Evolutionary conservation across 345 rosid genomes (phyloP), one percentile per base, ranked within the genome.

Genomic region (Aegle marmelos): DNA sequence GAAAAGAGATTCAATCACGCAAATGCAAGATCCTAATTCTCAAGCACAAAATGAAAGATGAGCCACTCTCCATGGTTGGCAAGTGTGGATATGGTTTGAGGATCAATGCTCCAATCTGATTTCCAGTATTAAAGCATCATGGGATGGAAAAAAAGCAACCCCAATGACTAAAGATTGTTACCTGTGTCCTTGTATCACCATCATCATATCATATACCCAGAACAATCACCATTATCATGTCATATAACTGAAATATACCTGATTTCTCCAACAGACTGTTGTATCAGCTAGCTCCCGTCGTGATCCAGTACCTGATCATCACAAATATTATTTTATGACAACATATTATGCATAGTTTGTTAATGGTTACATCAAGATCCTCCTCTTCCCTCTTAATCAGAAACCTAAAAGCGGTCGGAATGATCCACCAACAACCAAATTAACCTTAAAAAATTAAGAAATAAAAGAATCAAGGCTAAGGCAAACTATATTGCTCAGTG

Each of bases 401-500:
- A 14, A 13, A 30, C 24, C 5, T 9, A n/a, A 24, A 36, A 10
- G 19, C 24, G 37, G 41, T 60, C 41, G 36, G 22, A 6, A 74
- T 27, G 16, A 21, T 9, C 13, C 5, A 62, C 62, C 19, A 45
- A 36, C 78, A 31, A 64, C 14, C 9, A 33, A 61, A n/a, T n/a
- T 36, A 39, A 41, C 57, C 61, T 4, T 10, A 19, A 50, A 22
- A 22, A 62, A 70, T 27, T 31, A 19, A 36, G 11, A n/a, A 37
- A 7, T 33, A 9, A 39, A 2, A 39, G 0, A 39, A 39, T 39
- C 17, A 36, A 73, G 74, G 69, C 71, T 57, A 77, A 75, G 33
- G 59, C 66, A 80, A 63, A 81, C 80, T 81, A 78, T 63, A 79
- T 79, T 86, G 73, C 76, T 82, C 64, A 50, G 68, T 72, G 73